Conservation (phyloP, 2,329 filamentous ascomycete species). For the Hymenotorrendiella dingleyae region DNA sequence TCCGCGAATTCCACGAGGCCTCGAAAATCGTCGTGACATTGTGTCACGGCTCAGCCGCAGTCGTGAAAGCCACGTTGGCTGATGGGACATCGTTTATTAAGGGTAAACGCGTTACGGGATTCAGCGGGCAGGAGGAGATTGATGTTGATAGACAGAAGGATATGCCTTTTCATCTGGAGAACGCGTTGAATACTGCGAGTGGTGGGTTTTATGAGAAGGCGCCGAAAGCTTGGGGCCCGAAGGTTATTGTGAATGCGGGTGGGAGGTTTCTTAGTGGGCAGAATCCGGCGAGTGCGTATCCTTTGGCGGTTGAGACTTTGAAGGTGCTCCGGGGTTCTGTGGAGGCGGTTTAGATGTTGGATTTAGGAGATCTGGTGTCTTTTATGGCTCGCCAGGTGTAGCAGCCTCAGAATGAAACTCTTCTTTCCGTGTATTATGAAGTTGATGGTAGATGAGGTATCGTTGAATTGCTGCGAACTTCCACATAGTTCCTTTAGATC, state of each 20-base stretch:
- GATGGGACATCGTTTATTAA: slow-evolving; percentile 48
- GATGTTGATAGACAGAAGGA: slow-evolving; percentile 33
- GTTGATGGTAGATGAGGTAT: no score
- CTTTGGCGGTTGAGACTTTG: slow-evolving; percentile 30
- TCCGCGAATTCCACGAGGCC: slow-evolving; percentile 53
- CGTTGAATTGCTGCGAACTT: neutral
- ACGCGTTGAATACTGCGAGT: slow-evolving; percentile 41
- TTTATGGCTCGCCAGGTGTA: no score
- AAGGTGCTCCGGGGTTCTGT: slow-evolving; percentile 37
- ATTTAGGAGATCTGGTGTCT: no score
- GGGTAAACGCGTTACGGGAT: slow-evolving; percentile 53
- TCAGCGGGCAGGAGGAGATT: slow-evolving; percentile 48
- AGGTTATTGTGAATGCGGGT: slow-evolving; percentile 34
- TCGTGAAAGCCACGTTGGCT: slow-evolving; percentile 48
- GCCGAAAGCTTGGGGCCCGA: slow-evolving; percentile 33
- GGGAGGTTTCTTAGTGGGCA: slow-evolving; percentile 37
- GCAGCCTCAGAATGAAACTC: no score
- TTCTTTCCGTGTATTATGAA: neutral
- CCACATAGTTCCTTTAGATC: slow-evolving; percentile 12
- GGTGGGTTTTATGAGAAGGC: slow-evolving; percentile 53
- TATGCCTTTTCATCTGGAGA: slow-evolving; percentile 57
- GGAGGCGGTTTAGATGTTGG: no score
- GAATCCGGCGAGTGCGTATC: slow-evolving; percentile 36
- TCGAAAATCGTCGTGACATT: slow-evolving; percentile 59
- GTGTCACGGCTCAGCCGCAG: slow-evolving; percentile 60